Base-by-base conservation (phyloP, 2,329 filamentous ascomycete species). In the Aspergillus viridinutans region DNA sequence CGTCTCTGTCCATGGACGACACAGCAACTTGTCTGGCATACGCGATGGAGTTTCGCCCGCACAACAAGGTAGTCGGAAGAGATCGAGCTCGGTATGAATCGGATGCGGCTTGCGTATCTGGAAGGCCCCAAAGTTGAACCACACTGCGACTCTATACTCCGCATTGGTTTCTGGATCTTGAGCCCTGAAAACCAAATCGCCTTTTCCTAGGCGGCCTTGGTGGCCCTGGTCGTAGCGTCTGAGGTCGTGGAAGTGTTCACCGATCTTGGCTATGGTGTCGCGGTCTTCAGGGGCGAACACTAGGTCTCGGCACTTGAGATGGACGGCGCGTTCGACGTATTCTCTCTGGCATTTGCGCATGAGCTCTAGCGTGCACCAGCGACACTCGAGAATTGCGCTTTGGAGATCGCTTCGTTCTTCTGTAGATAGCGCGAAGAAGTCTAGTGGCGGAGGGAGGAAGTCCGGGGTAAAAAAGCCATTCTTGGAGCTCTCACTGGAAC, bases 331-430 rank as follows among this genome's bases (percentile, higher is more conserved):
- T 17, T 66, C 62, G 29, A 77, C 59, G 50, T 75, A 75, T 38
- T 75, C 70, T 9, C 63, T 60, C 53, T 77, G 74, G 59, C 76
- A 78, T 50, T 65, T 67, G 26, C 75, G 70, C 29, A 77, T 65
- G 23, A 78, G 58, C 0, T 64, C 54, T 10, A 74, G 52, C 0
- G 72, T 78, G 54, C 72, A 77, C 77, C 77, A 79, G 25, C 69
- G 68, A 56, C 72, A 76, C 12, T 63, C 56, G 9, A 78, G 64
- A 8, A 78, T 68, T 4, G 57, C 55, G 6, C 64, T 68, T 58
- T 78, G 76, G 20, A 79, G 64, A 5, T 63, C 52, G 12, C 65
- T 60, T 17, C 73, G 64, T 43, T 75, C 62, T 38, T 63, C 38
- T 20, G 56, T 54, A 1, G 61, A 64, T n/a, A 76, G 52, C 0